Conservation (phyloP, 1,284 basidiomycete species). For the Rhodotorula glutinis region DNA sequence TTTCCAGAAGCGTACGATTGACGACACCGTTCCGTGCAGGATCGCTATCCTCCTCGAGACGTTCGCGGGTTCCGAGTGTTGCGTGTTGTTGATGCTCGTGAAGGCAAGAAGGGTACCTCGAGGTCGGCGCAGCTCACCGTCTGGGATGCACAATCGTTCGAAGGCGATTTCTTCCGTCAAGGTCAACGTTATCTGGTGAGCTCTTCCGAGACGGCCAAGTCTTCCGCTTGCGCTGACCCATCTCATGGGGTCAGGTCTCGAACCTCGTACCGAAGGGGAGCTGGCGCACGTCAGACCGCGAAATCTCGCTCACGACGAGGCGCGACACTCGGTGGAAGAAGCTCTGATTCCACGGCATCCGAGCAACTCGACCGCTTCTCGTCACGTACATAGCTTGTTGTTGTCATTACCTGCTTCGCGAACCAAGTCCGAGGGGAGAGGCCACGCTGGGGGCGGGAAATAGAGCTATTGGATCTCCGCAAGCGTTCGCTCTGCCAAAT, state of each 20-base stretch:
- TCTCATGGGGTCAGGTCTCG: conserved; percentile 18
- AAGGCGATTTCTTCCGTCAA: conserved; percentile 58
- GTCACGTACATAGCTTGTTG: too few relatives aligned
- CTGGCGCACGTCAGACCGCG: conserved; percentile 29
- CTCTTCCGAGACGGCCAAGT: conserved; percentile 9
- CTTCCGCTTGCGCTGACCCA: too few relatives aligned
- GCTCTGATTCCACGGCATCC: background rate
- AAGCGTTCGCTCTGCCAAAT: too few relatives aligned
- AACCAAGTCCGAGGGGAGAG: too few relatives aligned
- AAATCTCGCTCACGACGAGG: conserved; percentile 39
- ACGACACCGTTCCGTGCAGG: conserved; percentile 50
- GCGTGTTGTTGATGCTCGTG: conserved; percentile 65
- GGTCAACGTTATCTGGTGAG: conserved; percentile 70
- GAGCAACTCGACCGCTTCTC: background rate
- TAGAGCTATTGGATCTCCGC: too few relatives aligned
- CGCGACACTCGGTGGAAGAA: conserved; percentile 37
- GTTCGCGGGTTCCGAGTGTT: conserved; percentile 78
- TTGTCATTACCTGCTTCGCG: background rate
- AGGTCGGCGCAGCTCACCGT: conserved; percentile 72
- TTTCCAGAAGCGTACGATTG: conserved; percentile 11
- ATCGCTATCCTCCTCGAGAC: conserved; percentile 68
- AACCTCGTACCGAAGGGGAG: conserved; percentile 32
- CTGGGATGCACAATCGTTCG: conserved; percentile 69
- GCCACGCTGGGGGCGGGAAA: too few relatives aligned
- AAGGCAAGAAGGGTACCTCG: conserved; percentile 51